These are phyloP conservation scores for Agapanthus africanus DNA, from an alignment of 106 monocot genomes.

Conservation along the genomic window DNA sequence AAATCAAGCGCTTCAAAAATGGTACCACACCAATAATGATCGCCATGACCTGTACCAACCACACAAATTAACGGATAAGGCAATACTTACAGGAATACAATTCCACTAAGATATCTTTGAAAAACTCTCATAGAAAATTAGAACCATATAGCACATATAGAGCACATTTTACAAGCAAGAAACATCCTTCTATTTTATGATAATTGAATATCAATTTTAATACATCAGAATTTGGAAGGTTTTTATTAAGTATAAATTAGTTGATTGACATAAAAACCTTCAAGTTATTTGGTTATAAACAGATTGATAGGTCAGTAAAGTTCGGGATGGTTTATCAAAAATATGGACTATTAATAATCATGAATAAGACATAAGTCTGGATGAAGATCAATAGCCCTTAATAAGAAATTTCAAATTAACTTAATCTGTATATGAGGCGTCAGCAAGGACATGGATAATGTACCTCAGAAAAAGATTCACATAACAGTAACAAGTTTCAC, in stretches of 20 bases:
- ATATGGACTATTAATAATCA: neutral
- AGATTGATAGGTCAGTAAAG: too few relatives aligned
- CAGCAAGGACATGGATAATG: neutral
- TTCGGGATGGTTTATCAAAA: neutral
- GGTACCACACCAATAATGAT: conserved; percentile 73
- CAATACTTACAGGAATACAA: neutral
- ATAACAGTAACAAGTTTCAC: neutral
- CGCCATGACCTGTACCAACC: conserved; percentile 52
- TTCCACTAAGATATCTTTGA: neutral
- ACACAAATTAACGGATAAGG: neutral
- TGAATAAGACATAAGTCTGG: neutral
- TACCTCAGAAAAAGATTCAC: neutral
- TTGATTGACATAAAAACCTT: neutral
- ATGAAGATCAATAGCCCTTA: too few relatives aligned
- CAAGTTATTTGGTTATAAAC: neutral
- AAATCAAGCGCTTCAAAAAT: conserved; percentile 74
- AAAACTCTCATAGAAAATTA: neutral
- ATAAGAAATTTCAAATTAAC: too few relatives aligned
- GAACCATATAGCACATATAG: neutral
- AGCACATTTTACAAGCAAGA: neutral
- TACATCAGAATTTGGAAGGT: too few relatives aligned
- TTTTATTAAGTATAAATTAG: neutral
- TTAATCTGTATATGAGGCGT: neutral
- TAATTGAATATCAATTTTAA: neutral
- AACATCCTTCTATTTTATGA: neutral